Evolutionary conservation across 768 basidiomycete genomes (phyloP).

Genomic region (Mycena venus): DNA sequence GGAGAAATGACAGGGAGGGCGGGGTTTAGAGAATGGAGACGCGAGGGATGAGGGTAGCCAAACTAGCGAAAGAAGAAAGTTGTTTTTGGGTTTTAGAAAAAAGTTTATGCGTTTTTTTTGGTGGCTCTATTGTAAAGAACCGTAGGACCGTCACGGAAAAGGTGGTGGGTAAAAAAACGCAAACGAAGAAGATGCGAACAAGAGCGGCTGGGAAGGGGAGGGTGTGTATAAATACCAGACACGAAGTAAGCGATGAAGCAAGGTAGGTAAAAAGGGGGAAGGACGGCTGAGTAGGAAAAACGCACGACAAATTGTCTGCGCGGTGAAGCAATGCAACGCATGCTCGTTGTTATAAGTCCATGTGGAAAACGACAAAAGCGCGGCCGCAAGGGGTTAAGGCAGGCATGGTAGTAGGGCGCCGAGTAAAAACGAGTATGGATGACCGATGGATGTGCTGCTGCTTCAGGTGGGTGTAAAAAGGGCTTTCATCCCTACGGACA

Average conservation of each 20-base stretch:
- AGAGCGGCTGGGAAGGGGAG: constrained; percentile 42
- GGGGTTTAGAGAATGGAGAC: constrained; percentile 39
- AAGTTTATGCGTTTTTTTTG: constrained; percentile 48
- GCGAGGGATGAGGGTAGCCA: constrained; percentile 37
- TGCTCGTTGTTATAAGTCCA: constrained; percentile 36
- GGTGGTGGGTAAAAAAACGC: constrained; percentile 46
- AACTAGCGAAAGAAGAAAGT: constrained; percentile 28
- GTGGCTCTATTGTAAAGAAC: constrained; percentile 35
- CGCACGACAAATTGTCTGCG: constrained; percentile 26
- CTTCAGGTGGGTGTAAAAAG: constrained; percentile 36
- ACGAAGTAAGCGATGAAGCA: constrained; percentile 28
- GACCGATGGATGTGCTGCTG: constrained; percentile 42
- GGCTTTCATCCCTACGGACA: constrained; percentile 62
- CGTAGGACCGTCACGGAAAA: constrained; percentile 6
- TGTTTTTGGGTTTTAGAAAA: constrained; percentile 63
- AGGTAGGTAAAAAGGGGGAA: background rate
- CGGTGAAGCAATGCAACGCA: constrained; percentile 28
- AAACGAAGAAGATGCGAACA: constrained; percentile 49
- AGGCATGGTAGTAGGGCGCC: constrained; percentile 30
- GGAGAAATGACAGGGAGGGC: constrained; percentile 36
- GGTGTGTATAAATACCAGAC: constrained; percentile 53
- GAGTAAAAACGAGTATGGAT: constrained; percentile 37
- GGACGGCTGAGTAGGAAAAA: constrained; percentile 19
- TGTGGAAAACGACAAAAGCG: constrained; percentile 34
- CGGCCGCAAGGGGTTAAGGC: constrained; percentile 39